These are phyloP conservation scores for Thielaviopsis populi DNA, from an alignment of 2,329 filamentous ascomycete genomes.

Conservation along the genomic window DNA sequence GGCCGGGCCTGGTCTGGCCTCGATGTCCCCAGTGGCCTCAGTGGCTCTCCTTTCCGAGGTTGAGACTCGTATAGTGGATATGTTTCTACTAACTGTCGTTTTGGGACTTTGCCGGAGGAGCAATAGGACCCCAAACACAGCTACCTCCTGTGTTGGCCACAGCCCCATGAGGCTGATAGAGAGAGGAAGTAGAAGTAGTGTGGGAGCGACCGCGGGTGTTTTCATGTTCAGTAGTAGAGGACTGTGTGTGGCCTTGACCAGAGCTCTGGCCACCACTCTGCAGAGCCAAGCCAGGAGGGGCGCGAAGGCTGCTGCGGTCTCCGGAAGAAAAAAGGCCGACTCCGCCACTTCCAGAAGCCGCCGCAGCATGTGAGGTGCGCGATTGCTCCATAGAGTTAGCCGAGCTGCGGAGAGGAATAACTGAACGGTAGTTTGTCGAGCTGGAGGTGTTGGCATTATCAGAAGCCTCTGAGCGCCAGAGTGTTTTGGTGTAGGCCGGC, in stretches of 20 bases:
- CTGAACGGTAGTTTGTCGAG: neutral
- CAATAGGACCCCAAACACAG: slow-evolving; percentile 23
- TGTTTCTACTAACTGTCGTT: neutral
- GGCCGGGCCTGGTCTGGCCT: neutral
- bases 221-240: neutral
- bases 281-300: neutral
- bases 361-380: neutral
- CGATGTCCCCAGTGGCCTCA: too few relatives aligned
- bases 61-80: neutral
- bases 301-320: neutral
- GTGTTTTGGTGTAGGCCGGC: slow-evolving; percentile 4
- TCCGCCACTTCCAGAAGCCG: neutral
- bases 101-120: slow-evolving; percentile 23
- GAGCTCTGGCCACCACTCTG: neutral
- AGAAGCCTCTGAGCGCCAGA: slow-evolving; percentile 2
- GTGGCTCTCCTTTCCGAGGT: neutral
- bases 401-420: neutral
- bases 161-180: neutral
- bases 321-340: neutral
- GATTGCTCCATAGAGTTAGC: neutral
- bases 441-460: neutral
- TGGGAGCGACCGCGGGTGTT: neutral
- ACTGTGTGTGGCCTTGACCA: neutral
- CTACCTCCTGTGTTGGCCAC: neutral
- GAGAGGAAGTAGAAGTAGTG: neutral